Evolutionary conservation across 2,329 filamentous ascomycete species (phyloP).

Genomic region (Fusarium verrucosum): DNA sequence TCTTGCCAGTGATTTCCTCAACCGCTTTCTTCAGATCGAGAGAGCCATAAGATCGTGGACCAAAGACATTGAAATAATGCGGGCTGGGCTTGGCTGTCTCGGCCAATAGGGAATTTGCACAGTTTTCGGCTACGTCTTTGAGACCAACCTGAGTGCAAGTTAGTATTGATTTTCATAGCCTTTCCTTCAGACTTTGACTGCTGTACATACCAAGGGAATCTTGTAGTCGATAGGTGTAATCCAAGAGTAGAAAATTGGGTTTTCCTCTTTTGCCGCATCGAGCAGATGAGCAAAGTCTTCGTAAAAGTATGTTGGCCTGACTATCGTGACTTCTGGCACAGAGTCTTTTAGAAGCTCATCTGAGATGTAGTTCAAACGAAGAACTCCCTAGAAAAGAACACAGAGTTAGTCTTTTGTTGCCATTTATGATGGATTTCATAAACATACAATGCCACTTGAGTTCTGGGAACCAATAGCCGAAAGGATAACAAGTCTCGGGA

Average conservation of each 20-base stretch:
- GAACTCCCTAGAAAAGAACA: conserved; percentile 37
- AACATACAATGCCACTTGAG: conserved; percentile 45
- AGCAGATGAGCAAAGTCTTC: conserved; percentile 38
- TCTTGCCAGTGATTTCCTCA: conserved; percentile 43
- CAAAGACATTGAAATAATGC: conserved; percentile 42
- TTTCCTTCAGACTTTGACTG: fast-evolving
- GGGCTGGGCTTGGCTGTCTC: conserved; percentile 11
- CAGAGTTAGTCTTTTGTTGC: neutral
- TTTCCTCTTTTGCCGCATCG: conserved; percentile 34
- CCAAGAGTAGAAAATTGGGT: conserved; percentile 41
- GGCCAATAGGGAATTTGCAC: conserved; percentile 39
- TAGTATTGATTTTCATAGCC: neutral
- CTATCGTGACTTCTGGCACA: conserved; percentile 33
- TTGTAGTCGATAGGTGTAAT: conserved; percentile 44
- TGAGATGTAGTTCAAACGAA: conserved; percentile 37
- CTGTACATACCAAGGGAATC: conserved; percentile 46
- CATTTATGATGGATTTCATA: neutral
- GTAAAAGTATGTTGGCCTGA: conserved; percentile 37
- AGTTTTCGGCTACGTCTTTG: conserved; percentile 43
- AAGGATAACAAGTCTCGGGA: conserved; percentile 39
- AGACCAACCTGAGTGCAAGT: conserved; percentile 43
- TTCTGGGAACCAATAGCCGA: conserved; percentile 47
- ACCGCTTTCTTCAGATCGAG: conserved; percentile 44
- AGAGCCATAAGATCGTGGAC: conserved; percentile 44
- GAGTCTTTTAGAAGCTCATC: conserved; percentile 34